A percentile compares a stretch with the other conserved stretches of the same genome.
These are phyloP conservation scores for Penicillium bialowiezense DNA, from an alignment of 495 filamentous ascomycete species.

Conservation along the genomic window DNA sequence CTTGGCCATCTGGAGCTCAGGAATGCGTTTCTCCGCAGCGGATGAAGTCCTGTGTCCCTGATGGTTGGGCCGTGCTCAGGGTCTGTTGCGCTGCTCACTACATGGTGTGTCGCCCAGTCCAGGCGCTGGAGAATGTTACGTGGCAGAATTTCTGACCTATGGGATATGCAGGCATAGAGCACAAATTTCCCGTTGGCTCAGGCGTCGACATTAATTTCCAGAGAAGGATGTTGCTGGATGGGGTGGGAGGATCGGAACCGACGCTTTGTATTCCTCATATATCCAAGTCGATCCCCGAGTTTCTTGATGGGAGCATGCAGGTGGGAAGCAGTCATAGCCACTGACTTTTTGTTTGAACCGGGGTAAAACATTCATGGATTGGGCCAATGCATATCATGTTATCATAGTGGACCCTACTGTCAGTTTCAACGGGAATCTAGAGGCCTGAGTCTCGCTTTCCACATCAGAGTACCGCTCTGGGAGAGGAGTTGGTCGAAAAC, in stretches of 20 bases:
- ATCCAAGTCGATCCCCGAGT: not conserved
- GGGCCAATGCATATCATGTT: slow-evolving; percentile 11
- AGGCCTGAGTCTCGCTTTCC: not conserved
- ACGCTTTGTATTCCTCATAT: not conserved
- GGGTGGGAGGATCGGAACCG: not conserved
- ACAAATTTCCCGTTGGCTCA: slow-evolving; percentile 4
- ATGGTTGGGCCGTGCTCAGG: slow-evolving; percentile 23
- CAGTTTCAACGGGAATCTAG: not conserved
- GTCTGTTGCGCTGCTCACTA: slow-evolving; percentile 9
- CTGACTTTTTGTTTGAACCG: not conserved
- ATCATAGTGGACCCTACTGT: not conserved
- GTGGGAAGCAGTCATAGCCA: not conserved
- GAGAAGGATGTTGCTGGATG: slow-evolving; percentile 21
- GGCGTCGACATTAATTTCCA: slow-evolving; percentile 10
- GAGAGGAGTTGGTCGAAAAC: no score
- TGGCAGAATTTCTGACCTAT: slow-evolving; percentile 13
- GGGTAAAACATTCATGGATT: slow-evolving; percentile 2
- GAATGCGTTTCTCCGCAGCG: slow-evolving; percentile 11
- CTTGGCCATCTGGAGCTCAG: slow-evolving; percentile 11
- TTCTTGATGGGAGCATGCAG: slow-evolving; percentile 11
- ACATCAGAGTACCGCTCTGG: slow-evolving; percentile 16
- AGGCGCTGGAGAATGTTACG: slow-evolving; percentile 13
- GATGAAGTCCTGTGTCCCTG: slow-evolving; percentile 14
- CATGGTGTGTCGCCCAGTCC: slow-evolving; percentile 12
- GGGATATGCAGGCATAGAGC: not conserved